A percentile compares a stretch with the other conserved stretches of the same genome.
Evolutionary conservation across 2,329 filamentous ascomycete species (phyloP).

Genomic region (Coniosporium tulheliwenetii): DNA sequence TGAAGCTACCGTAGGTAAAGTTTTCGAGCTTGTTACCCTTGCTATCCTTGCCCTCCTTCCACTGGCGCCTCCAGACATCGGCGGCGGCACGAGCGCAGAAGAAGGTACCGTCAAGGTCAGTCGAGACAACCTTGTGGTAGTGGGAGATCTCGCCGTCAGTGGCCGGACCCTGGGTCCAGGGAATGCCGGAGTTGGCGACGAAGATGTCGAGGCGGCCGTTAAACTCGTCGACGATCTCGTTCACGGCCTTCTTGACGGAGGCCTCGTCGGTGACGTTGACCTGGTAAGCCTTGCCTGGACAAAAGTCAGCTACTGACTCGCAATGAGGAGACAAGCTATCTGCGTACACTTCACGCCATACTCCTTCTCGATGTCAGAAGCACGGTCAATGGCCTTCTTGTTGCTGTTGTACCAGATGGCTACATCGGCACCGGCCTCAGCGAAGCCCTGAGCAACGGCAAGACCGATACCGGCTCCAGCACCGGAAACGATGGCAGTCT

Average conservation of each 20-base stretch:
- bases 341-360: conserved; percentile 17
- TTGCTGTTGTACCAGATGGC: conserved; percentile 28
- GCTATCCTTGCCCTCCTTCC: conserved; percentile 46
- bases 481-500: conserved; percentile 19
- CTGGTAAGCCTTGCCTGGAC: conserved; percentile 31
- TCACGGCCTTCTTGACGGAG: conserved; percentile 24
- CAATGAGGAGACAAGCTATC: background rate
- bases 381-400: conserved; percentile 15
- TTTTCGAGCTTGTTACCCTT: conserved; percentile 28
- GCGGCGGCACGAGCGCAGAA: conserved; percentile 61
- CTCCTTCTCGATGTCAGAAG: conserved; percentile 15
- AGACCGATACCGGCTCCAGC: conserved; percentile 18
- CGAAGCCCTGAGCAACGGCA: conserved; percentile 15
- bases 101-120: conserved; percentile 63
- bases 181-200: conserved; percentile 63
- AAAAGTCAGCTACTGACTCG: background rate
- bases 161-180: conserved; percentile 54
- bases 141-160: conserved; percentile 48
- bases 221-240: conserved; percentile 41
- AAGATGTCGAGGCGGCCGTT: conserved; percentile 63
- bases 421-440: conserved; percentile 26
- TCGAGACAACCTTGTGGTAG: conserved; percentile 51
- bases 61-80: conserved; percentile 53
- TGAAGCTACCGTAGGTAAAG: conserved; percentile 27
- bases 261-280: conserved; percentile 28